Evolutionary conservation across 352 stramenopile species (phyloP).

Genomic region (Pythium grandisporangium): DNA sequence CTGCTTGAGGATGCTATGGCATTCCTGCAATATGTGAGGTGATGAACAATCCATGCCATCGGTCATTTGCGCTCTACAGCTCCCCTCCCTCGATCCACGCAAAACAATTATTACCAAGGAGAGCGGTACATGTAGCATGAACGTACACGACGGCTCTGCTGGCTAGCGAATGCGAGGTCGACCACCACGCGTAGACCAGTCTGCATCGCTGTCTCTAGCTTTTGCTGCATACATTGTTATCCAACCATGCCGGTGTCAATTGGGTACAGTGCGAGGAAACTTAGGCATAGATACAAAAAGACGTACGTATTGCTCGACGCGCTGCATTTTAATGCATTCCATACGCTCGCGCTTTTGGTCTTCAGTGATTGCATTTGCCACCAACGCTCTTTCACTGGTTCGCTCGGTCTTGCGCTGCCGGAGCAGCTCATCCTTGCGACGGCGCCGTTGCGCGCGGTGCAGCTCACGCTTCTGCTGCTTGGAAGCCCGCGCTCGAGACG

Average conservation of each 20-base stretch:
- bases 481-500: no score
- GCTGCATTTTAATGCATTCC: constrained; percentile 57
- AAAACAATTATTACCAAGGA: neutral
- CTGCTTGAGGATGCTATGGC: constrained; percentile 77
- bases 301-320: constrained; percentile 70
- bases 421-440: constrained; percentile 7
- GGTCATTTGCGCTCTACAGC: no score
- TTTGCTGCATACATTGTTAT: constrained; percentile 41
- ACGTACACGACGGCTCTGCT: constrained; percentile 39
- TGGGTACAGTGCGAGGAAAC: no score
- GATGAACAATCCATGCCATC: neutral
- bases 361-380: constrained; percentile 16
- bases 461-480: constrained; percentile 4
- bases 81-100: no score
- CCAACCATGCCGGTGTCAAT: no score
- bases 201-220: constrained; percentile 32
- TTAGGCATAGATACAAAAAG: no score
- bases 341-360: constrained; percentile 37
- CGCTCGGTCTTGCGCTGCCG: constrained; percentile 3
- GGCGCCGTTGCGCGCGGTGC: constrained; percentile 5
- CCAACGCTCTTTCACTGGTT: neutral
- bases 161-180: constrained; percentile 42
- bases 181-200: constrained; percentile 50
- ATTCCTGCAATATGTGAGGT: no score
- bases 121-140: neutral